Percentiles rank a stretch among this genome's conserved stretches.
phyloP scores from a whole-genome alignment of 2,329 filamentous ascomycete species.

The Juglanconis juglandina region DNA sequence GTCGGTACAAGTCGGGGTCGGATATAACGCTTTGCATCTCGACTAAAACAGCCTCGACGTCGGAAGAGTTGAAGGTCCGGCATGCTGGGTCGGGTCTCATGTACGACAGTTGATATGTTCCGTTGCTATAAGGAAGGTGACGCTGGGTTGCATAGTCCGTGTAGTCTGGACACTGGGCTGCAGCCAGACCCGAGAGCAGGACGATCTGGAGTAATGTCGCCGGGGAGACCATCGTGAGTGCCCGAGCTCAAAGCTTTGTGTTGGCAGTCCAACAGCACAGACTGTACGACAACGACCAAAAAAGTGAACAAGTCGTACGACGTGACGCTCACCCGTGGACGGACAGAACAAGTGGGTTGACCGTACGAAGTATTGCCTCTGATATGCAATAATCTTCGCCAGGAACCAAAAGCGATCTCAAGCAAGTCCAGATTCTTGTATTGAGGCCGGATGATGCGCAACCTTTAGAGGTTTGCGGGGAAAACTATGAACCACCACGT shows the following conservation, averaged over 20 bases:
- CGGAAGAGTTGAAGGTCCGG: conserved; percentile 74
- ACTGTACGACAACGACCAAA: too few relatives aligned
- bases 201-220: neutral
- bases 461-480: neutral
- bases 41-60: conserved; percentile 72
- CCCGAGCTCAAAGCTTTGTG: neutral
- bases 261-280: too few relatives aligned
- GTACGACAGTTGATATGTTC: conserved; percentile 71
- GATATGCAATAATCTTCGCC: neutral
- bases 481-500: too few relatives aligned
- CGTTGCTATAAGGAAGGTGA: conserved; percentile 72
- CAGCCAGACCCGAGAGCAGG: conserved; percentile 5
- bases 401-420: neutral
- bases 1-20: conserved; percentile 70
- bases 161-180: conserved; percentile 59
- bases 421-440: neutral
- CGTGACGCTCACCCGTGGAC: too few relatives aligned
- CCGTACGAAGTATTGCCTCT: too few relatives aligned
- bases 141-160: conserved; percentile 52
- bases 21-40: conserved; percentile 66
- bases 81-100: conserved; percentile 75
- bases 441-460: neutral
- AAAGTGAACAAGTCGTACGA: too few relatives aligned
- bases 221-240: neutral
- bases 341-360: too few relatives aligned